Evolutionary conservation across 2,329 filamentous ascomycete genomes (phyloP), one percentile per base, ranked within the genome.

Genomic region (Pseudogymnoascus verrucosus): DNA sequence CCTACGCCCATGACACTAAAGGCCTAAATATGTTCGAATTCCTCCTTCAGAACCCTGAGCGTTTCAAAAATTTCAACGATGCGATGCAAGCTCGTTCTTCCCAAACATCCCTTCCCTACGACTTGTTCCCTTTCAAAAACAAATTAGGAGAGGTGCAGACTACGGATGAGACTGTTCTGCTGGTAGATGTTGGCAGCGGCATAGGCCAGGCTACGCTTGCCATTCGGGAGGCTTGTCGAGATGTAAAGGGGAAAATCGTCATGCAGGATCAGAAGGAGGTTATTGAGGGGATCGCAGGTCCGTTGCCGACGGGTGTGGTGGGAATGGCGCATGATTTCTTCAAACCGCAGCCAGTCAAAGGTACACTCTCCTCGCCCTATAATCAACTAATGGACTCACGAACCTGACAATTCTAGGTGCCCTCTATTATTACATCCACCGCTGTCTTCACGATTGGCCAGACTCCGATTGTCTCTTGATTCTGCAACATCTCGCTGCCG

Each of bases 361-460:
- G 67, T 64, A 68, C n/a, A 62, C 37, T 26, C 51, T 61, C 21
- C 14, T 23, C 12, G 5, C 28, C 19, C 5, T 23, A 21, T 26
- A 34, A 28, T 23, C 26, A 12, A 26, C 28, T 34, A 12, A 12
- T 42, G 31, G 11, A 11, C 23, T 36, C n/a, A 40, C 14, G 12
- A 39, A 31, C 14, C 63, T 66, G 26, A 67, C 54, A 51, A 37
- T 21, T n/a, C 23, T 23, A 70, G 72, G 69, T 8, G 72, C 71
- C n/a, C 69, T 71, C 1, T 67, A 70, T 1, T 76, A 76, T 60
- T 76, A 72, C 66, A 67, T 75, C n/a, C 73, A 73, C 44, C 68
- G 67, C 2, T 70, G 77, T 26, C 69, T 78, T n/a, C 77, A 78
- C 60, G 76, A 78, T 64, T 78, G 75, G 75, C 68, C 72, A 0